phyloP scores from a whole-genome alignment of 179 eudicot genomes.

The Pouteria campechiana region DNA sequence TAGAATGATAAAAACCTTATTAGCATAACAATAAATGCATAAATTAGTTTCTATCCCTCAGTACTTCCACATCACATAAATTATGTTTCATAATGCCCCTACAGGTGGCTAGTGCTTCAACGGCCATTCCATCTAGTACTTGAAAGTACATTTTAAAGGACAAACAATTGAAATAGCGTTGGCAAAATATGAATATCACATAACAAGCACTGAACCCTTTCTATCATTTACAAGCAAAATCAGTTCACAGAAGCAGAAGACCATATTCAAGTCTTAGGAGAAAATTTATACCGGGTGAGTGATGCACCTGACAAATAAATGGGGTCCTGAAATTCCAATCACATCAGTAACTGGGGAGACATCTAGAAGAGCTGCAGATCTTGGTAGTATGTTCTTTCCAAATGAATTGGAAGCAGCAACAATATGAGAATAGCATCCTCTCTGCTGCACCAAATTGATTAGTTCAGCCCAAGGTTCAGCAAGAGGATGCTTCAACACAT shows the following conservation, averaged over 20 bases:
- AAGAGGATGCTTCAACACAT: conserved; percentile 53
- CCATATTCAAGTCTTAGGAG: too few species aligned
- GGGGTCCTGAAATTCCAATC: conserved; percentile 41
- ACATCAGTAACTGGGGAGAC: conserved; percentile 95
- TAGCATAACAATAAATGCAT: too few species aligned
- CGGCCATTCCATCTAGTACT: too few species aligned
- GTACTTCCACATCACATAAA: too few species aligned
- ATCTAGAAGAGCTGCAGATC: conserved; percentile 92
- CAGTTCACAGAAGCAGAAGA: too few species aligned
- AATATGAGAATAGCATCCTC: conserved; percentile 64
- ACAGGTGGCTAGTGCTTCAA: too few species aligned
- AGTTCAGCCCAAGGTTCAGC: conserved; percentile 94
- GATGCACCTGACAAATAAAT: conserved; percentile 67
- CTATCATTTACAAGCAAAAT: background rate
- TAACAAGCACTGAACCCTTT: background rate
- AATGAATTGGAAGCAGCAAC: conserved; percentile 76
- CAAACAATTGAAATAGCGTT: too few species aligned
- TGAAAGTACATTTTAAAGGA: too few species aligned
- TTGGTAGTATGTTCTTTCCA: conserved; percentile 88
- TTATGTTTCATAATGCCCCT: too few species aligned
- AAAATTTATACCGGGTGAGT: background rate
- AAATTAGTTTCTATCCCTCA: too few species aligned
- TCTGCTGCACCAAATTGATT: conserved; percentile 56
- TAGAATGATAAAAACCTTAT: too few species aligned
- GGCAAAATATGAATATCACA: background rate